Percentiles rank a stretch among this genome's conserved stretches.
Conservation (phyloP, 768 basidiomycete genomes). For the Tricholoma sp. region DNA sequence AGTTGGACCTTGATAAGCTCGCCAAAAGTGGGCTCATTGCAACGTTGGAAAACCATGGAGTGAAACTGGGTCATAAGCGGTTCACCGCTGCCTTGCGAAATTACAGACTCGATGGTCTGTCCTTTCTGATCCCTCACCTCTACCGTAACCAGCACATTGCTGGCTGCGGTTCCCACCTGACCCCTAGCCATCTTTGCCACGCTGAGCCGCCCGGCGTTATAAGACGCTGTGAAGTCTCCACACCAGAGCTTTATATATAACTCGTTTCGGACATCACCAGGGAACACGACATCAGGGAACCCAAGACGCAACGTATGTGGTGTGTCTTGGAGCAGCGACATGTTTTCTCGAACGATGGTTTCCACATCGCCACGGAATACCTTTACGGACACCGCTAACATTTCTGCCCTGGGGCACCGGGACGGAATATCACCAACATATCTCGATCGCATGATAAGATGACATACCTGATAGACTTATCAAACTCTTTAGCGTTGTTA, state of each 20-base stretch:
- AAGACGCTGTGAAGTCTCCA: constrained; percentile 71
- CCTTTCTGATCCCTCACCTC: constrained; percentile 81
- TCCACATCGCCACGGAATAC: constrained; percentile 78
- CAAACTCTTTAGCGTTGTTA: constrained; percentile 70
- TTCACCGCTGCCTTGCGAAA: constrained; percentile 85
- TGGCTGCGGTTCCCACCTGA: constrained; percentile 46
- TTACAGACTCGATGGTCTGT: constrained; percentile 56
- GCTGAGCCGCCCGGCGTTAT: constrained; percentile 48
- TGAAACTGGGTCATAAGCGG: constrained; percentile 73
- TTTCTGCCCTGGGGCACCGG: constrained; percentile 64
- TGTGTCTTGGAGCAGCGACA: constrained; percentile 73
- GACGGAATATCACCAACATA: background rate
- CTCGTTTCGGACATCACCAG: constrained; percentile 89
- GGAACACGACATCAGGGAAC: constrained; percentile 95
- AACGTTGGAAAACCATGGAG: constrained; percentile 88
- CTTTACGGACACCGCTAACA: constrained; percentile 78
- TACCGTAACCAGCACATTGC: constrained; percentile 85
- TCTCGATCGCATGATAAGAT: background rate
- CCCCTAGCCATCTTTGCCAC: constrained; percentile 58
- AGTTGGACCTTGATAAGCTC: constrained; percentile 88
- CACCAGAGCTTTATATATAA: constrained; percentile 96
- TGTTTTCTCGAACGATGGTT: constrained; percentile 78
- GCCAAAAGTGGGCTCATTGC: constrained; percentile 85
- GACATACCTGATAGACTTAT: constrained; percentile 72
- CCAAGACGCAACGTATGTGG: constrained; percentile 84